A percentile compares a stretch with the other conserved stretches of the same genome.
Conservation (phyloP, 768 basidiomycete genomes). For the Cubamyces sp. region DNA sequence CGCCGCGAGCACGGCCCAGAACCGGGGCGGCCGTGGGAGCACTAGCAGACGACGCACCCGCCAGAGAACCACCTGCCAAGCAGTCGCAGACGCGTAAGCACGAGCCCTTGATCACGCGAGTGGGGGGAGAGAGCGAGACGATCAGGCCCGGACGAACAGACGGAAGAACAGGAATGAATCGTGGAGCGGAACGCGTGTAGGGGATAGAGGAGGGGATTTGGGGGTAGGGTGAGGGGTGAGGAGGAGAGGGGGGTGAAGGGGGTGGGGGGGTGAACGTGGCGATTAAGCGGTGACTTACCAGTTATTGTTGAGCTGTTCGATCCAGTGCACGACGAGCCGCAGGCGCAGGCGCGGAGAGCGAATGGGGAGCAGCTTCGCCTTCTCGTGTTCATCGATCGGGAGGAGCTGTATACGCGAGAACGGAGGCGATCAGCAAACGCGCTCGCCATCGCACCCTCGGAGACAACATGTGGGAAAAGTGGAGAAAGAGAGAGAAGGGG, state of each 20-base stretch:
- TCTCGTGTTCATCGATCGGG: slow-evolving; percentile 90
- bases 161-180: not conserved
- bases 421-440: not conserved
- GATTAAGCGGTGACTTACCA: slow-evolving; percentile 46
- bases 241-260: slow-evolving; percentile 28
- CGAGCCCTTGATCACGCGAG: slow-evolving; percentile 26
- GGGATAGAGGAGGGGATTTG: not conserved
- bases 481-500: not conserved
- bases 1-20: slow-evolving; percentile 21
- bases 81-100: slow-evolving; percentile 29
- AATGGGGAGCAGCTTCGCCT: slow-evolving; percentile 84
- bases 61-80: slow-evolving; percentile 73
- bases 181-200: not conserved
- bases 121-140: slow-evolving; percentile 5
- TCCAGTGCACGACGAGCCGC: slow-evolving; percentile 91
- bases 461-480: not conserved
- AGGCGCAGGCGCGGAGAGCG: slow-evolving; percentile 78
- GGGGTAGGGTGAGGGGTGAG: slow-evolving; percentile 26
- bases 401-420: slow-evolving; percentile 51
- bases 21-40: slow-evolving; percentile 13
- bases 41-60: slow-evolving; percentile 63
- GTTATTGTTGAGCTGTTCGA: slow-evolving; percentile 70
- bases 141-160: slow-evolving; percentile 17
- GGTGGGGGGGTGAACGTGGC: slow-evolving; percentile 9
- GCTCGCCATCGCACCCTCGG: not conserved